These are phyloP conservation scores for Paraconiothyrium sp. DNA, from an alignment of 2,329 filamentous ascomycete genomes.

Conservation along the genomic window DNA sequence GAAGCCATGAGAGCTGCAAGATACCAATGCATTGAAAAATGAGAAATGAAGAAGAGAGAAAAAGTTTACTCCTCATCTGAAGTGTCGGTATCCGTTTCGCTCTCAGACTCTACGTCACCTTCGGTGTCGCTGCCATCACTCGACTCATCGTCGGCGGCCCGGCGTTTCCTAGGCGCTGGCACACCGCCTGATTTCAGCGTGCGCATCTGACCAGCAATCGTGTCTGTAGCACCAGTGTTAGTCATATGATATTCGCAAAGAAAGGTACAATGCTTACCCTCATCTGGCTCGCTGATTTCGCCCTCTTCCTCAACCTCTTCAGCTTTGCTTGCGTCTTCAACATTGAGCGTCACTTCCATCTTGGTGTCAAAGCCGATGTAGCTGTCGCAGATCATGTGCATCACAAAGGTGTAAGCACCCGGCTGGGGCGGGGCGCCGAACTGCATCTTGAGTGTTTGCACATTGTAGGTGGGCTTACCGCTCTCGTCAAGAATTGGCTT, in stretches of 20 bases:
- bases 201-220: slow-evolving; percentile 89
- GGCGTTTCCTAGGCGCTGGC: slow-evolving; percentile 65
- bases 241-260: slow-evolving; percentile 20
- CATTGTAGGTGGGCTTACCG: slow-evolving; percentile 88
- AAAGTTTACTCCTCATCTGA: slow-evolving; percentile 50
- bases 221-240: slow-evolving; percentile 66
- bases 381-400: slow-evolving; percentile 93
- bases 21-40: background rate
- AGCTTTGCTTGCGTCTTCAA: slow-evolving; percentile 89
- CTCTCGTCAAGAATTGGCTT: slow-evolving; percentile 82
- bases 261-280: slow-evolving; percentile 71
- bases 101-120: slow-evolving; percentile 67
- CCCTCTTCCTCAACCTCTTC: slow-evolving; percentile 83
- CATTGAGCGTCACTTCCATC: slow-evolving; percentile 86
- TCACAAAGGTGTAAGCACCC: slow-evolving; percentile 92
- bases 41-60: background rate
- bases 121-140: slow-evolving; percentile 69
- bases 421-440: slow-evolving; percentile 94
- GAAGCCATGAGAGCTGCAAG: background rate
- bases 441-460: slow-evolving; percentile 96
- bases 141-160: slow-evolving; percentile 68
- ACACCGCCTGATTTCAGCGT: slow-evolving; percentile 77
- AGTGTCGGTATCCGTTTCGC: slow-evolving; percentile 59
- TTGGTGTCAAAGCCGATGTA: slow-evolving; percentile 95
- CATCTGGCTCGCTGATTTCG: slow-evolving; percentile 97